These are phyloP conservation scores for Udeniomyces megalosporus DNA, from an alignment of 768 basidiomycete species.

Conservation along the genomic window DNA sequence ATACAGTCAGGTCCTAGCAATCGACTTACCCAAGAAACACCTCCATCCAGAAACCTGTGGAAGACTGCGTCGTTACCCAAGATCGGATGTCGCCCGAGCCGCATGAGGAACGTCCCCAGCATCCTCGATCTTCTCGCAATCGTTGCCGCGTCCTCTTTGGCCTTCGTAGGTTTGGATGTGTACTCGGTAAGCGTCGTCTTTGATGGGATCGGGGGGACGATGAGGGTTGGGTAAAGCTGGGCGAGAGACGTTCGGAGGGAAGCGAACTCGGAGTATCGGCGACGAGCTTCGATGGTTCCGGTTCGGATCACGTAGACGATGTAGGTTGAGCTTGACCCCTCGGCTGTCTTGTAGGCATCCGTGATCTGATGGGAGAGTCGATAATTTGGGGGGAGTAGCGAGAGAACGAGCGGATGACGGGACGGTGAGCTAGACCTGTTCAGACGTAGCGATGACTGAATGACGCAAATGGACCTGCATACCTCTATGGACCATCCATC, in stretches of 20 bases:
- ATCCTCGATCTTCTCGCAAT: conserved; percentile 85
- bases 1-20: not conserved
- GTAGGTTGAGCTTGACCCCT: conserved; percentile 74
- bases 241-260: conserved; percentile 66
- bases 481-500: conserved; percentile 12
- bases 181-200: conserved; percentile 93
- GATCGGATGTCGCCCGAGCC: conserved; percentile 79
- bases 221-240: conserved; percentile 84
- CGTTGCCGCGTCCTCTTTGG: conserved; percentile 84
- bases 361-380: conserved; percentile 45
- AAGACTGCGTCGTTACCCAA: conserved; percentile 90
- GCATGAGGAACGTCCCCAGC: conserved; percentile 86
- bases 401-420: not conserved
- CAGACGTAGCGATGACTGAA: not conserved
- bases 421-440: not conserved
- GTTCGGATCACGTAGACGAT: conserved; percentile 86
- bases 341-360: conserved; percentile 86
- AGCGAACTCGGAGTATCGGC: conserved; percentile 96
- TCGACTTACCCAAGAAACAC: conserved; percentile 62
- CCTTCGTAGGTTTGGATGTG: conserved; percentile 89
- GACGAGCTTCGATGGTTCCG: conserved; percentile 67
- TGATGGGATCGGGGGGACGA: conserved; percentile 92
- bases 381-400: not conserved
- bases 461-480: not conserved
- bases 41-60: conserved; percentile 85